phyloP scores from a whole-genome alignment of 2,329 filamentous ascomycete genomes.

The Phialemoniopsis sp. region DNA sequence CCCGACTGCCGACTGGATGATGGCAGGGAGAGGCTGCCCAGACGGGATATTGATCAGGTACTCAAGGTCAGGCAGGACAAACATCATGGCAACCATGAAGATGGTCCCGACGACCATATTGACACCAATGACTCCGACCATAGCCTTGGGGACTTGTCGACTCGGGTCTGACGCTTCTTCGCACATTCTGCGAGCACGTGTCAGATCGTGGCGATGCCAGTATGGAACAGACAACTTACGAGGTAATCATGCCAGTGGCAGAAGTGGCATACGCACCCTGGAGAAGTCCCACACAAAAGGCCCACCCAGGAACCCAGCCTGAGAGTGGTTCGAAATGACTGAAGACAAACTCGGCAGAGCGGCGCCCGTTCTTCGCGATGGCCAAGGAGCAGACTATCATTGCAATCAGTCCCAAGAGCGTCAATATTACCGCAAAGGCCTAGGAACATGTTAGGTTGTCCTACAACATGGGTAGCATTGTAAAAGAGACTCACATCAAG shows the following conservation, averaged over 20 bases:
- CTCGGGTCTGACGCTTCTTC: conserved; percentile 66
- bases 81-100: conserved; percentile 65
- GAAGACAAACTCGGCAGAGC: conserved; percentile 59
- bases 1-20: conserved; percentile 44
- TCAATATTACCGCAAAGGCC: too few species aligned
- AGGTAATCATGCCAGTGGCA: conserved; percentile 76
- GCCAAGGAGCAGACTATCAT: conserved; percentile 59
- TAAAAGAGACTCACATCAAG: too few species aligned
- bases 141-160: conserved; percentile 67
- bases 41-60: conserved; percentile 27
- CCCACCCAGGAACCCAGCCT: conserved; percentile 69
- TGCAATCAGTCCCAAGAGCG: too few species aligned
- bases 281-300: conserved; percentile 67
- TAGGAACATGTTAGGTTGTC: too few species aligned
- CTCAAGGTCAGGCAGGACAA: conserved; percentile 62
- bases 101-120: conserved; percentile 64
- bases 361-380: conserved; percentile 65
- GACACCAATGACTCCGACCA: conserved; percentile 63
- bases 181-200: conserved; percentile 66
- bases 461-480: too few species aligned
- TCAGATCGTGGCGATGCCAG: conserved; percentile 6
- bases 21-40: neutral
- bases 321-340: conserved; percentile 64
- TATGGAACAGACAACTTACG: conserved; percentile 43
- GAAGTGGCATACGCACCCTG: conserved; percentile 72